Evolutionary conservation across 345 rosid species (phyloP), one percentile per base, ranked within the genome.

Genomic region (Capsella bursapastoris): DNA sequence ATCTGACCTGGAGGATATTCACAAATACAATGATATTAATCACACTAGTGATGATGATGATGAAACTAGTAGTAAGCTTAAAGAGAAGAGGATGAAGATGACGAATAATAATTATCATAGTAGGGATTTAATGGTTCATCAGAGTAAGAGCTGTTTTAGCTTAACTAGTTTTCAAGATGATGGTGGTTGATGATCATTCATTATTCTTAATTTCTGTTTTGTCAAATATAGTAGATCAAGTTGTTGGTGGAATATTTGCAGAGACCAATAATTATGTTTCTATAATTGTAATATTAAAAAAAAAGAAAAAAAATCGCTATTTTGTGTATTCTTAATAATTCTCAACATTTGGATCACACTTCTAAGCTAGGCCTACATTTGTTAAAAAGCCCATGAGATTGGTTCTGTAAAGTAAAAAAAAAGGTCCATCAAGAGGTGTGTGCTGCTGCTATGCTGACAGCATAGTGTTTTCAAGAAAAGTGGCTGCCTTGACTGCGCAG

Each of bases 1-100:
- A 57, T 88, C 85, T 4, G 80, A 83, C 0, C 63, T 72, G 1
- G 80, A 79, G 0, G 79, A 64, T 0, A 37, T 37, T 8, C 68
- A 56, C 0, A 75, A 64, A 0, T 52, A 34, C 28, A 60, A 59
- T 4, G 70, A 62, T 1, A 63, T 55, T 56, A 16, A 64, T 22
- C 25, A 22, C 25, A 22, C 22, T 44, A 41, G 57, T 16, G 15
- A 40, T 31, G 65, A 57, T 12, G 76, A 77, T 77, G 76, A 64
- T 10, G 38, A 71, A 56, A 22, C 11, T 57, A 35, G 35, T 57
- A 35, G 35, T 63, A 48, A 71, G 40, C 0, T 71, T 13, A 55
- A 64, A 16, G 80, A 50, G 67, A 70, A 71, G 72, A 77, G 72
- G 67, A 77, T 56, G 71, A 77, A 57, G 53, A 47, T 56, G 56